Base-by-base conservation (phyloP, 202 grass and related monocot genomes). In the Cymbopogon flexuosus region DNA sequence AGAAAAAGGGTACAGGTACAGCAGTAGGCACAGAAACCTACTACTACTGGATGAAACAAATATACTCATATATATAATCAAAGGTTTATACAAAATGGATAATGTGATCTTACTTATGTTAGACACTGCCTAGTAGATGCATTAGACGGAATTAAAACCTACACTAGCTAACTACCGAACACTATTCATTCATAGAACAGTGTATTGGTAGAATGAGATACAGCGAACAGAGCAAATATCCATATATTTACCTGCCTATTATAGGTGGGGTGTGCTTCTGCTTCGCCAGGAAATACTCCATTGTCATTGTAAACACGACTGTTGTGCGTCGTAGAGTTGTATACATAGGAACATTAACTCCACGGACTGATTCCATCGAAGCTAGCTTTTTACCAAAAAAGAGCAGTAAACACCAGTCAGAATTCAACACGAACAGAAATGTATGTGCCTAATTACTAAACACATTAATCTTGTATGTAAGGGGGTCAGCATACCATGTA, bases 261-360 rank as follows among this genome's bases (percentile, higher is more conserved):
- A 94, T 83, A 84, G 88, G 90, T 76, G 75, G 80, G 11, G 89
- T 86, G 77, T 97, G 91, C 79, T 97, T 97, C 65, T 97, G 94
- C 75, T 84, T 92, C 76, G 92, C 82, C 61, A 97, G 75, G 68
- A 94, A 87, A 87, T 90, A 97, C 72, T 97, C 94, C 87, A 97
- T 91, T 77, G 70, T 94, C 94, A 97, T 94, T 77, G 94, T 94
- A 85, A 97, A 97, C 68, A 89, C 88, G 57, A 97, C 94, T 66
- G 94, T 94, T 67, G 94, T 93, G 79, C 90, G 95, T 61, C 95
- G 90, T 69, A 97, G 84, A 65, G 92, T 89, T 72, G 95, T 94
- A 81, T 97, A 97, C 95, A 94, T 97, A 62, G 95, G 95, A 75
- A 97, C 95, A 47, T 97, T 97, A 66, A 97, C 95, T 85, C 95